Evolutionary conservation across 345 rosid species (phyloP).

Genomic region (Eucalyptus microcorys): DNA sequence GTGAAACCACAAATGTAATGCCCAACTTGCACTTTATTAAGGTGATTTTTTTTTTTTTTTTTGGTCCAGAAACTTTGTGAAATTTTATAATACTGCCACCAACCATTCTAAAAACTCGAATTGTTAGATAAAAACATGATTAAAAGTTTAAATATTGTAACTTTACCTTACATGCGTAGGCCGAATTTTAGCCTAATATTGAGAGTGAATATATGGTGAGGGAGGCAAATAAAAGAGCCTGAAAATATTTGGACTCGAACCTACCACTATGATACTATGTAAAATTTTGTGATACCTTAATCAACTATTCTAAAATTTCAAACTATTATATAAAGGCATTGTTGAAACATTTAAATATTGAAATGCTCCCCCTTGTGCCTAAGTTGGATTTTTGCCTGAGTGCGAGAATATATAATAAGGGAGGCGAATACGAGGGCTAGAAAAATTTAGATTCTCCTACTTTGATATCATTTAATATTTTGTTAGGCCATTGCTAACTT

Average conservation of each 20-base stretch:
- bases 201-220: not conserved
- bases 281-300: not conserved
- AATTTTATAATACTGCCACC: not conserved
- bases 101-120: not conserved
- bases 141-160: not conserved
- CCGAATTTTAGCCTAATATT: not conserved
- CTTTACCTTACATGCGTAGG: not conserved
- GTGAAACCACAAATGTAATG: not conserved
- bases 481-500: not conserved
- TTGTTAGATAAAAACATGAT: not conserved
- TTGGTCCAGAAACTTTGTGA: not conserved
- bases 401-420: not conserved
- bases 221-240: not conserved
- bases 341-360: not conserved
- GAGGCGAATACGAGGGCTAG: not conserved
- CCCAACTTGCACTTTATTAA: not conserved
- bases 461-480: not conserved
- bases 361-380: not conserved
- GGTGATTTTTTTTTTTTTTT: not conserved
- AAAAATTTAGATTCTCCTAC: not conserved
- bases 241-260: not conserved
- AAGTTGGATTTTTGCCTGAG: not conserved
- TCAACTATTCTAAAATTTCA: not conserved
- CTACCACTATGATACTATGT: not conserved
- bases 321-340: not conserved